A percentile compares a stretch with the other conserved stretches of the same genome.
phyloP scores from a whole-genome alignment of 164 flowering plant genomes.

The Kalanchoe fedtschenkoi region DNA sequence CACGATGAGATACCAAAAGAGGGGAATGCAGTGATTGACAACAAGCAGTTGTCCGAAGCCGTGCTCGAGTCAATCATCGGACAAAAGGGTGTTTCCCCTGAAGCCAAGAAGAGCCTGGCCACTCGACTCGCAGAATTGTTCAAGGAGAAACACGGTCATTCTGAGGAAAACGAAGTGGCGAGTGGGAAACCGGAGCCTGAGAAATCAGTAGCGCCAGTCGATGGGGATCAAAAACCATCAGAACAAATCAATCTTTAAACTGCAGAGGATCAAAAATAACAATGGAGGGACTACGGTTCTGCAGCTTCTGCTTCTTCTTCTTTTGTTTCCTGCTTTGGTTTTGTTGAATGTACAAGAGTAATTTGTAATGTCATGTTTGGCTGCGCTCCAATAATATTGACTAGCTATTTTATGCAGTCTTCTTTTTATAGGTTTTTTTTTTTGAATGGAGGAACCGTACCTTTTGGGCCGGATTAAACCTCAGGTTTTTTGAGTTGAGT shows the following conservation, averaged over 20 bases:
- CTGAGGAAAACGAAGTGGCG: background rate
- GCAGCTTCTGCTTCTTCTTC: too few relatives aligned
- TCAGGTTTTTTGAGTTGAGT: too few relatives aligned
- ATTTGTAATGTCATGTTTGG: too few relatives aligned
- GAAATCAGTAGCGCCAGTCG: background rate
- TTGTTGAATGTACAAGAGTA: too few relatives aligned
- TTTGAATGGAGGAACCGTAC: too few relatives aligned
- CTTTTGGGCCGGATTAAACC: too few relatives aligned
- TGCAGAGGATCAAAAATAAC: too few relatives aligned
- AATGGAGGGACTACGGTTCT: too few relatives aligned
- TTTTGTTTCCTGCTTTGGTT: too few relatives aligned
- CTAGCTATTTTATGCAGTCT: too few relatives aligned
- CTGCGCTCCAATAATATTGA: too few relatives aligned
- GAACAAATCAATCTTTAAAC: background rate
- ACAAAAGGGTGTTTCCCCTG: constrained; percentile 7
- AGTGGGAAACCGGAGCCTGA: background rate
- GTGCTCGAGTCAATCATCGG: constrained; percentile 4
- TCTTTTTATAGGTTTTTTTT: too few relatives aligned
- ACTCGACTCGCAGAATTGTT: background rate
- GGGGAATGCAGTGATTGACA: constrained; percentile 7
- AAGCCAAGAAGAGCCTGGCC: constrained; percentile 6
- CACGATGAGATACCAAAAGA: constrained; percentile 2
- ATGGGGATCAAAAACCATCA: background rate
- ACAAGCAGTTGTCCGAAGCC: background rate
- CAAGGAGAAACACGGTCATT: background rate